Evolutionary conservation across 148 eudicot species (phyloP).

Genomic region (Rhododendron williamsianum): DNA sequence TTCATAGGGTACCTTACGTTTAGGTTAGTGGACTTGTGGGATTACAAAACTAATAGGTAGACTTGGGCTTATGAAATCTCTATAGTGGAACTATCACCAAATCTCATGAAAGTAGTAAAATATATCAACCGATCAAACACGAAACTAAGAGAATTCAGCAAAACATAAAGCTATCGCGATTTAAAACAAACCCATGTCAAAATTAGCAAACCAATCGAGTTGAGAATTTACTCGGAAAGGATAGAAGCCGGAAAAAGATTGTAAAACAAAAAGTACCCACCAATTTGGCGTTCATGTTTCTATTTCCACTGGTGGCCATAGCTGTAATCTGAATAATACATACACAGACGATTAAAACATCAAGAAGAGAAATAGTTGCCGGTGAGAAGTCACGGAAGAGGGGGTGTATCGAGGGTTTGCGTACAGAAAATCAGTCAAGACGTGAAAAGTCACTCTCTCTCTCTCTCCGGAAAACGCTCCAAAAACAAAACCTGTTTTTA

Average conservation of each 20-base stretch:
- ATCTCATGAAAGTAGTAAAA: not conserved
- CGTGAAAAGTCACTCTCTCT: not conserved
- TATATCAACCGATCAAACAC: not conserved
- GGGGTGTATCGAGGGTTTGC: not conserved
- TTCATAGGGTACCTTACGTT: too few relatives aligned
- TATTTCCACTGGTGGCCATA: slow-evolving; percentile 28
- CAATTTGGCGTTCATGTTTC: slow-evolving; percentile 32
- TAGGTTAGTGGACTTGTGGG: too few relatives aligned
- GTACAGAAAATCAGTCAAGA: not conserved
- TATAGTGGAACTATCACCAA: not conserved
- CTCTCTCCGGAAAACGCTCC: too few relatives aligned
- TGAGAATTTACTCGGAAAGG: not conserved
- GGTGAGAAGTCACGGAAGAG: not conserved
- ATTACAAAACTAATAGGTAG: too few relatives aligned
- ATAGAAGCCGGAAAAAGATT: not conserved
- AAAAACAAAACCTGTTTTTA: too few relatives aligned
- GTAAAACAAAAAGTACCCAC: slow-evolving; percentile 6
- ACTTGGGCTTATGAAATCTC: too few relatives aligned
- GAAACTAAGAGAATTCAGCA: not conserved
- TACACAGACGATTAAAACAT: not conserved
- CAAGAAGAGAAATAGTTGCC: not conserved
- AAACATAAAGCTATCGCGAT: not conserved
- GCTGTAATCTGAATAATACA: not conserved
- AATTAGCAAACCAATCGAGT: not conserved
- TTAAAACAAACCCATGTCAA: not conserved